Conservation (phyloP, 2,329 filamentous ascomycete species). For the Torrubiellomyces zombiae region DNA sequence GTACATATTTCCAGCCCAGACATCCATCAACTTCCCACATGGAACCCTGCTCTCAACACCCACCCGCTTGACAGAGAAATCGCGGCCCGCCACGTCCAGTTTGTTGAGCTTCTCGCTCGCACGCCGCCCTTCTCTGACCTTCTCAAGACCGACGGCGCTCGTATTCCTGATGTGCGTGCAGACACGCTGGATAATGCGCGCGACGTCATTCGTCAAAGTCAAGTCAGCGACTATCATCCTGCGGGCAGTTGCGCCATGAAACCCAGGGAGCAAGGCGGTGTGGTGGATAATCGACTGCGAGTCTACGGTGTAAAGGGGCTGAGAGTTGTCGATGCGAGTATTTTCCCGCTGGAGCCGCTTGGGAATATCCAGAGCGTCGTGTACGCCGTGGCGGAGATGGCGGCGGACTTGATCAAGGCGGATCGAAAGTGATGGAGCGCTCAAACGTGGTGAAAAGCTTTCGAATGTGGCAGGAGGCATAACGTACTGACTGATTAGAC, state of each 20-base stretch:
- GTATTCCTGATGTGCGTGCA: conserved; percentile 11
- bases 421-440: neutral
- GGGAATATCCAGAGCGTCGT: conserved; percentile 17
- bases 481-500: too few relatives aligned
- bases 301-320: conserved; percentile 27
- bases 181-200: conserved; percentile 17
- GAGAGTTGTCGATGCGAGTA: conserved; percentile 27
- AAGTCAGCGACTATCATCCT: conserved; percentile 27
- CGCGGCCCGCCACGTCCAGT: conserved; percentile 25
- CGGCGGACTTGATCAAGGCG: conserved; percentile 16
- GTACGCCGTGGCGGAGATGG: conserved; percentile 22
- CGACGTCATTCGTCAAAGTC: conserved; percentile 16
- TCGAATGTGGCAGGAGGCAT: too few relatives aligned
- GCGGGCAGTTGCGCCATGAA: conserved; percentile 34
- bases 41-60: conserved; percentile 39
- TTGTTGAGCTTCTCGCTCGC: conserved; percentile 20
- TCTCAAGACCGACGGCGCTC: conserved; percentile 19
- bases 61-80: conserved; percentile 39
- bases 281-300: conserved; percentile 23
- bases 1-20: conserved; percentile 36
- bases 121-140: conserved; percentile 21
- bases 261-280: conserved; percentile 24
- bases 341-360: conserved; percentile 25
- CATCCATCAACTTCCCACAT: conserved; percentile 24
- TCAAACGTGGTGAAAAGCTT: too few relatives aligned